Evolutionary conservation across 106 monocot genomes (phyloP), one percentile per base, ranked within the genome.

Genomic region (Dioscorea zingiberensis): DNA sequence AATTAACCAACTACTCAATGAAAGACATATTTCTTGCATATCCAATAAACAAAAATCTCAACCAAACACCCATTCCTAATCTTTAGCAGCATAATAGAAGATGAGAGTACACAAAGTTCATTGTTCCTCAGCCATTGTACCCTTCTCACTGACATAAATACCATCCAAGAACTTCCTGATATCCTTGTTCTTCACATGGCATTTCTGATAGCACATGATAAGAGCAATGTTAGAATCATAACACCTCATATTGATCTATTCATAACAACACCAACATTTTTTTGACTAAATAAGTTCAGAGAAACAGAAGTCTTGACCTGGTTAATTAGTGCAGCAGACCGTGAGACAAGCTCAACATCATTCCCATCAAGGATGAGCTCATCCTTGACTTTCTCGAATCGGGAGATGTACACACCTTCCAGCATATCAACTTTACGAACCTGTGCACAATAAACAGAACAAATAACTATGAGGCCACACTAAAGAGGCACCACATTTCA

Each of bases 321-420:
- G 59, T 89, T 93, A 17, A 93, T 93, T 73, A 93, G 66, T n/a
- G 93, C 93, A 21, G 74, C 75, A 53, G 93, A 93, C 2, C 85
- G 85, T 7, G 93, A 89, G 24, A 93, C 93, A 17, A 89, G 81
- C 55, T 93, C 93, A 63, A 89, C 28, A 77, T 89, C 88, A 78
- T 93, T 93, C 9, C 89, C 93, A 48, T 93, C 93, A 54, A 93
- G 79, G 27, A 93, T 30, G 25, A 89, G 85, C 71, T 93, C 93
- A 69, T 93, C 89, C 83, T 93, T 93, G 5, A 89, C 89, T 62
- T 89, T 89, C 44, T 93, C 93, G 17, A 89, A 93, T 26, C 93
- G 82, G 17, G 71, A 1, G 51, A 89, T 74, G 0, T 60, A 67
- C 29, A 93, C 86, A 24, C 89, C 93, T 9, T 94, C 78, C 44